phyloP scores from a whole-genome alignment of 164 flowering plant genomes.

The Taxillus chinensis region DNA sequence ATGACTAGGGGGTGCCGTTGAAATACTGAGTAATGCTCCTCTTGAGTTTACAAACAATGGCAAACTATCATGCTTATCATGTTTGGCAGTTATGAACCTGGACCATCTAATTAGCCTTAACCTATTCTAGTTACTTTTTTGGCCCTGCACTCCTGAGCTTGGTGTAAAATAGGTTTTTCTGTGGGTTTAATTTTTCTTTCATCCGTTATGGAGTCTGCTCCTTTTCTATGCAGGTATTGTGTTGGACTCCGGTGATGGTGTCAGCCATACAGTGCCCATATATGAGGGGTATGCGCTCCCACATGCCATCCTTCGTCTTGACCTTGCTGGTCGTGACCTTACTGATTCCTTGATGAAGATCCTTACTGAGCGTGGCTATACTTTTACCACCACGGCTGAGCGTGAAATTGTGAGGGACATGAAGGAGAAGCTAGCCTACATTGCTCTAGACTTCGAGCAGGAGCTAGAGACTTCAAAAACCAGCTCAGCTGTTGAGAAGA shows the following conservation, averaged over 20 bases:
- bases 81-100: too few species aligned
- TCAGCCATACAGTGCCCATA: slow-evolving; percentile 66
- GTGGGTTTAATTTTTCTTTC: too few species aligned
- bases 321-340: slow-evolving; percentile 64
- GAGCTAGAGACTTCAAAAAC: slow-evolving; percentile 57
- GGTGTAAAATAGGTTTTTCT: too few species aligned
- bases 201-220: too few species aligned
- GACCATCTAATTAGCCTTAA: too few species aligned
- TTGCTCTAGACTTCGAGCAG: slow-evolving; percentile 67
- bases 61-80: too few species aligned
- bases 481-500: slow-evolving; percentile 65
- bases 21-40: too few species aligned
- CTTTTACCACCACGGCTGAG: slow-evolving; percentile 71
- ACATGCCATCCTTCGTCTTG: slow-evolving; percentile 72
- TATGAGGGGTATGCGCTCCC: slow-evolving; percentile 75
- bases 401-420: slow-evolving; percentile 73
- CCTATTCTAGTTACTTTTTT: too few species aligned
- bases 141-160: too few species aligned
- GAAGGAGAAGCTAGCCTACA: slow-evolving; percentile 61
- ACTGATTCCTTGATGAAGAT: slow-evolving; percentile 62
- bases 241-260: slow-evolving; percentile 71
- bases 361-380: slow-evolving; percentile 63
- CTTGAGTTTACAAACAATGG: too few species aligned
- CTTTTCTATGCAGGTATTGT: slow-evolving; percentile 42
- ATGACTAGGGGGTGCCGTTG: too few species aligned